A percentile compares a stretch with the other conserved stretches of the same genome.
Conservation (phyloP, 2,329 filamentous ascomycete genomes). For the Pyrenochaeta sp. region DNA sequence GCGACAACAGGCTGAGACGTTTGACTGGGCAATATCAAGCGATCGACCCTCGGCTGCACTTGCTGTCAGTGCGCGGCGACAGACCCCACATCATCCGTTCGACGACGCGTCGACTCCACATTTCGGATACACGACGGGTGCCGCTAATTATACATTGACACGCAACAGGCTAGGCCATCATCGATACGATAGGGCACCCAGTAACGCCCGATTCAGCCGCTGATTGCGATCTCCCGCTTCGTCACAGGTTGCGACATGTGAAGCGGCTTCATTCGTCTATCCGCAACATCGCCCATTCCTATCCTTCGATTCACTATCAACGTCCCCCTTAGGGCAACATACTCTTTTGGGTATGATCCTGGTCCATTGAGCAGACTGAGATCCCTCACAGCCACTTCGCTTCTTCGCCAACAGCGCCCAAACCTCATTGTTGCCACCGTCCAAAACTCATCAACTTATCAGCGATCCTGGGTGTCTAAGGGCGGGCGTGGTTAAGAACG, state of each 20-base stretch:
- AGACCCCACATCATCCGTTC: background rate
- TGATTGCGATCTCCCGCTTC: constrained; percentile 3
- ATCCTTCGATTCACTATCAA: background rate
- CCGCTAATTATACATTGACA: background rate
- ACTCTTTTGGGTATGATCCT: background rate
- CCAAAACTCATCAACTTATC: too few species aligned
- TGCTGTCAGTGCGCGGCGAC: background rate
- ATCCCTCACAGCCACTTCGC: background rate
- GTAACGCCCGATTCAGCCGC: background rate
- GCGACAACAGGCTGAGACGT: background rate
- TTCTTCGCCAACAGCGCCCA: background rate
- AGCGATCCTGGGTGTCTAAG: background rate
- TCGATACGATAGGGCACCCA: background rate
- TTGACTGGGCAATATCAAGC: background rate
- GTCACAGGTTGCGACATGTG: background rate
- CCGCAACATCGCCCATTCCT: background rate
- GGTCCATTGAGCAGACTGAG: background rate
- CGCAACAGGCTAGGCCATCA: background rate
- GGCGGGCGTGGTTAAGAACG: background rate
- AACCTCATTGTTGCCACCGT: background rate
- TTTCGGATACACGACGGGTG: background rate
- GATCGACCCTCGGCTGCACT: constrained; percentile 1
- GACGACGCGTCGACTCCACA: constrained; percentile 1
- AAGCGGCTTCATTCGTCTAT: background rate
- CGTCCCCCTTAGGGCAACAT: background rate